Percentiles rank a stretch among this genome's conserved stretches.
phyloP scores from a whole-genome alignment of 331 rosid species.

The Phaseolus coccineus region DNA sequence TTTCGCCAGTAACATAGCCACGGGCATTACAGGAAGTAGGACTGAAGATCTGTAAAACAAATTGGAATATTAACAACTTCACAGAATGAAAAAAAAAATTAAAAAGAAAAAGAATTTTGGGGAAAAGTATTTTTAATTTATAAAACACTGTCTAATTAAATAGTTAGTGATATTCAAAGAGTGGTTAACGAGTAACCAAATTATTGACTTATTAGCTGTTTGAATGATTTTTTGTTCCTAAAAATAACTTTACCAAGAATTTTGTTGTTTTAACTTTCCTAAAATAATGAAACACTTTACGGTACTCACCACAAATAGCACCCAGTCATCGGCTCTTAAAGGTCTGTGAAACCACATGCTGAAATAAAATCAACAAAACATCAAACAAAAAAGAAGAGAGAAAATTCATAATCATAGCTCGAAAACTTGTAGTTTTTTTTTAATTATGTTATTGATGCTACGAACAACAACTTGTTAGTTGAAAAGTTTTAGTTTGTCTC shows the following conservation, averaged over 20 bases:
- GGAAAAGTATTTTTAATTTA: not conserved
- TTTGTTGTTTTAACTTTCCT: not conserved
- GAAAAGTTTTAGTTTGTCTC: no score
- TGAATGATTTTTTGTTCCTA: conserved; percentile 23
- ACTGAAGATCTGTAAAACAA: conserved; percentile 55
- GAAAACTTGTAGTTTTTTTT: not conserved
- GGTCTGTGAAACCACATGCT: conserved; percentile 92
- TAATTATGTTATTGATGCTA: no score
- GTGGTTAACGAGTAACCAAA: conserved; percentile 11
- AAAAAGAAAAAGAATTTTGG: not conserved
- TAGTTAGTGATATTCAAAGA: conserved; percentile 15
- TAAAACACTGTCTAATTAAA: not conserved
- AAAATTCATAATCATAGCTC: conserved; percentile 24
- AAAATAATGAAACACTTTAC: conserved; percentile 5
- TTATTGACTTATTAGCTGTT: conserved; percentile 19
- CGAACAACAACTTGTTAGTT: no score
- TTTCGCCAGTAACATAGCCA: conserved; percentile 67
- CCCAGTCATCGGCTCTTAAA: conserved; percentile 85
- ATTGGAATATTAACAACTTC: conserved; percentile 36
- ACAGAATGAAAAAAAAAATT: not conserved
- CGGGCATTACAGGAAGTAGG: conserved; percentile 68
- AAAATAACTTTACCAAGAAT: conserved; percentile 10
- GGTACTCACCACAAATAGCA: conserved; percentile 69
- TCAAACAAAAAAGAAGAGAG: conserved; percentile 25
- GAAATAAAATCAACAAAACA: conserved; percentile 43